Evolutionary conservation across 371 early-diverging fungal genomes (phyloP).

Genomic region (Dinochytrium kinnereticum): DNA sequence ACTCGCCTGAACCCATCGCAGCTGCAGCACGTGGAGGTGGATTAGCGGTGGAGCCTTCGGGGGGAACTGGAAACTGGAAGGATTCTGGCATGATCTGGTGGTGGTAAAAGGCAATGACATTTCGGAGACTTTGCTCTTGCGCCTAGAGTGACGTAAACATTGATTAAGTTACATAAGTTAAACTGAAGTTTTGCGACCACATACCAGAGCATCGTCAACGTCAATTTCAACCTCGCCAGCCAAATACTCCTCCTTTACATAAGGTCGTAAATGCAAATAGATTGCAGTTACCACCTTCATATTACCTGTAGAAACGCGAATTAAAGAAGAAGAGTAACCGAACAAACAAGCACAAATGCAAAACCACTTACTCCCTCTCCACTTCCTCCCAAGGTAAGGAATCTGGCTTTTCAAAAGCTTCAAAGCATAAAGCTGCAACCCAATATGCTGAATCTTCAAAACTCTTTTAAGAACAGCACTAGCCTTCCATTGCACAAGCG

Average conservation of each 20-base stretch:
- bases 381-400: constrained; percentile 79
- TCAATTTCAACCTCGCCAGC: constrained; percentile 72
- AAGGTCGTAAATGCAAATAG: constrained; percentile 70
- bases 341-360: not conserved
- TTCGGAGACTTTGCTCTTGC: constrained; percentile 69
- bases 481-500: constrained; percentile 85
- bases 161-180: not conserved
- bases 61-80: constrained; percentile 1
- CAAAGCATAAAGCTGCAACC: constrained; percentile 72
- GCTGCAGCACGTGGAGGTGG: not conserved
- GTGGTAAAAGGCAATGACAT: constrained; percentile 67
- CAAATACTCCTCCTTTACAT: constrained; percentile 75
- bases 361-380: constrained; percentile 69
- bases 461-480: constrained; percentile 79
- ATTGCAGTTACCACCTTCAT: constrained; percentile 84
- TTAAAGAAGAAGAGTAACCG: not conserved
- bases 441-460: constrained; percentile 71
- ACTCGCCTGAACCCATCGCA: not conserved
- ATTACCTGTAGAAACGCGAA: constrained; percentile 55
- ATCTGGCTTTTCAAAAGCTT: constrained; percentile 82
- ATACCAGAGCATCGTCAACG: constrained; percentile 75
- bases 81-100: constrained; percentile 61
- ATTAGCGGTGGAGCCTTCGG: constrained; percentile 24
- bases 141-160: constrained; percentile 37
- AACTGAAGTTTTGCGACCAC: not conserved